These are phyloP conservation scores for Penicillium sp. DNA, from an alignment of 2,329 filamentous ascomycete genomes.

Conservation along the genomic window DNA sequence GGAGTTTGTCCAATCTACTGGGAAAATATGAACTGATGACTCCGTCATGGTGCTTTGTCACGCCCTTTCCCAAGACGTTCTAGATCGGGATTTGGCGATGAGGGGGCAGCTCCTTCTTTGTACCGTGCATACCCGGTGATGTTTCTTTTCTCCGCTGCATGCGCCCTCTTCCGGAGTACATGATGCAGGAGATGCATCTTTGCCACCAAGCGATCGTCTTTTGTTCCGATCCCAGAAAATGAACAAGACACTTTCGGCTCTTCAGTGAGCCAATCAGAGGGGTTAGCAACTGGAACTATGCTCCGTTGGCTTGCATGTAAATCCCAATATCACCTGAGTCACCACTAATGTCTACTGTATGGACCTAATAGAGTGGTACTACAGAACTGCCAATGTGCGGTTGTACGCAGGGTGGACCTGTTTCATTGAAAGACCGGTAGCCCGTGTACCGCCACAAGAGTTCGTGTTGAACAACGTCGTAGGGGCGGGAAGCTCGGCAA, in stretches of 20 bases:
- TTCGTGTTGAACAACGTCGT: conserved; percentile 7
- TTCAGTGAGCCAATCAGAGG: conserved; percentile 9
- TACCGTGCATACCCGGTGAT: conserved; percentile 23
- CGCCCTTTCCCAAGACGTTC: conserved; percentile 15
- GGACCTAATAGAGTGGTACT: background rate
- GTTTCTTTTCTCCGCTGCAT: conserved; percentile 20
- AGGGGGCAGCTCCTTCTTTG: conserved; percentile 3
- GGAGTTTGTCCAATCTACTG: conserved; percentile 11
- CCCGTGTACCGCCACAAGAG: conserved; percentile 17
- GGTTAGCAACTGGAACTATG: conserved; percentile 9
- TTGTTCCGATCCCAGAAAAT: conserved; percentile 19
- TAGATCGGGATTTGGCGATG: conserved; percentile 9
- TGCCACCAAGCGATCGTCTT: conserved; percentile 18
- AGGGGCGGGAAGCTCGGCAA: conserved; percentile 26
- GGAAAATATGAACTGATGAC: conserved; percentile 9
- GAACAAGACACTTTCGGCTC: conserved; percentile 5
- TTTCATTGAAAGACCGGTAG: conserved; percentile 15
- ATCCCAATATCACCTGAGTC: conserved; percentile 17
- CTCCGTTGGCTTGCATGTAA: conserved; percentile 17
- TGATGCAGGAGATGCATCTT: conserved; percentile 28
- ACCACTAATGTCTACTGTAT: background rate
- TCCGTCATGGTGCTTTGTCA: conserved; percentile 18
- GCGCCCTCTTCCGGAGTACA: conserved; percentile 23
- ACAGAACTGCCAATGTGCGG: conserved; percentile 7
- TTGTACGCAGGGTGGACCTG: conserved; percentile 14